Evolutionary conservation across 805 yeast species (phyloP), one percentile per base, ranked within the genome.

Genomic region (Naumovozyma castellii): DNA sequence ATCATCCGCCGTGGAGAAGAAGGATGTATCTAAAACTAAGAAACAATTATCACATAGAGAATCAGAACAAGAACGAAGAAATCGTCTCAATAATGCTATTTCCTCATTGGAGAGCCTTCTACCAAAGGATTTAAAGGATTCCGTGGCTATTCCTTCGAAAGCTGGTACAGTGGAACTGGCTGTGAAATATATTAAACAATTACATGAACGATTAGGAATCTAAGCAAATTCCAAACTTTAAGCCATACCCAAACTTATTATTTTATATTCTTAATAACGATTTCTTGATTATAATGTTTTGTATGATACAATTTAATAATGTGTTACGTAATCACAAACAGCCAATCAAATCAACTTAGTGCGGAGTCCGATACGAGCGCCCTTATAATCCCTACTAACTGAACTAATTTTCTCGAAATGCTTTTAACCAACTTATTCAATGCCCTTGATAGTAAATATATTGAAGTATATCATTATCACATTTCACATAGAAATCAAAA

Each of bases 91-190:
- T 59, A 65, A 69, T 41, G 97, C 97, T 0, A 78, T 90, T 22
- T 76, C 76, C 34, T 95, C 84, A 33, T 66, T 90, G 43, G 79
- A 80, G 6, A 51, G 67, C 8, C 62, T 86, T 45, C 71, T 90
- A 17, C 94, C 95, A 0, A 74, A 78, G 4, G 59, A 60, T 18
- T 65, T 76, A 50, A 75, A 71, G 41, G 80, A 74, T 28, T 69
- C 74, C 12, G 73, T 75, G 12, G 48, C 67, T 3, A 79, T 84
- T 27, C 94, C 94, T 1, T 80, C 94, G 19, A 90, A 90, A 55
- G 97, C 97, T 2, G 87, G 94, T 2, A 90, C 97, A 0, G 96
- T 92, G 3, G 98, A 90, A 59, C 67, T 86, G 53, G 95, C 96
- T 0, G 77, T 83, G 18, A 65, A 65, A 17, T 84, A 83, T 55